Base-by-base conservation (phyloP, 1,284 basidiomycete genomes). In the Puccinia hordei region DNA sequence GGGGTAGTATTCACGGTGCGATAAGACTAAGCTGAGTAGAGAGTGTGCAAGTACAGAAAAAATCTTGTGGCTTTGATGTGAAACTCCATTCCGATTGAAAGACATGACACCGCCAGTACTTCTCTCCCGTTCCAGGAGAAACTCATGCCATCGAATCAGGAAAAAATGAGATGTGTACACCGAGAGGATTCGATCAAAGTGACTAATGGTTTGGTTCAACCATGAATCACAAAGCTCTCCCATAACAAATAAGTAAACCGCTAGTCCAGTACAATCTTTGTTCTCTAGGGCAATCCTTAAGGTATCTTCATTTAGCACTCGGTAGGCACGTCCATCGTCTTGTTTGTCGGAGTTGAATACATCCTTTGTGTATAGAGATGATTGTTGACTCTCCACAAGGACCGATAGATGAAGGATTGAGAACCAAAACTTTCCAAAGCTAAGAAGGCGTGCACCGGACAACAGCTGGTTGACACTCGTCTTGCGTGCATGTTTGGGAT, bases 181-280 rank as follows among this genome's bases (percentile, higher is more conserved):
- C 30, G 46, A 46, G 22, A 46, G 19, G 33, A 71, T 71, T 10
- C 24, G 68, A 51, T 71, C 68, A 71, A 46, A 35, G 51, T 71
- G 68, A 17, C 19, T 30, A 1, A 71, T 71, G 35, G 68, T 71
- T 51, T 71, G 44, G 33, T 71, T 71, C 30, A 71, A 71, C 68
- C 68, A 71, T 2, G 68, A 44, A 35, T 71, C 46, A 27, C 44
- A 44, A 51, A 71, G 1, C 49, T 19, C 24, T 71, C 49, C n/a
- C n/a, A n/a, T n/a, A n/a, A n/a, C n/a, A n/a, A n/a, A n/a, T n/a
- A n/a, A n/a, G n/a, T n/a, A n/a, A 19, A 71, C 10, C 10, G 68
- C 51, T 10, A 71, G 51, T n/a, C 68, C 68, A 30, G 68, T 51
- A 30, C 68, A 71, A 17, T 71, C 68, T 17, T 46, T 22, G n/a